These are phyloP conservation scores for Scytalidium lignicola DNA, from an alignment of 2,329 filamentous ascomycete genomes.

Conservation along the genomic window DNA sequence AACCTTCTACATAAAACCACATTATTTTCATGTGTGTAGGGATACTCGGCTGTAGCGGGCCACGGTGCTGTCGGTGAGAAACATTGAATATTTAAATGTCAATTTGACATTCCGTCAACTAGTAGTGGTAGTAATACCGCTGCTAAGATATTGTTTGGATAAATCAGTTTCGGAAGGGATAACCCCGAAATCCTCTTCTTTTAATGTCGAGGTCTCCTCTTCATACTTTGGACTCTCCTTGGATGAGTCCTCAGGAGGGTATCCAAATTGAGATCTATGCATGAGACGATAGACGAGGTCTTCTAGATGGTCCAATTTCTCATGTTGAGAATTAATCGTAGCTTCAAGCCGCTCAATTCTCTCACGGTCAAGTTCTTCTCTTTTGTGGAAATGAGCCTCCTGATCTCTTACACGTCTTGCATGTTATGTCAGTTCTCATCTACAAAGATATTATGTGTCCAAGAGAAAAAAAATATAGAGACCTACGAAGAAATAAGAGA, in stretches of 20 bases:
- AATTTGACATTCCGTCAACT: background rate
- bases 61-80: too few species aligned
- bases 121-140: background rate
- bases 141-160: background rate
- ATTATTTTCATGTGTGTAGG: too few species aligned
- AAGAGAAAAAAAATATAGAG: background rate
- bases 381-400: constrained; percentile 13
- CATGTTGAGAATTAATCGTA: constrained; percentile 15
- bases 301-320: constrained; percentile 19
- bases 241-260: background rate
- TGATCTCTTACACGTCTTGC: constrained; percentile 20
- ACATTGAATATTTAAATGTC: too few species aligned
- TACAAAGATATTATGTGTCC: background rate
- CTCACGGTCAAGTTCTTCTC: constrained; percentile 14
- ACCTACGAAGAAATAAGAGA: constrained; percentile 41
- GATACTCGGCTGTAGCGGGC: too few species aligned
- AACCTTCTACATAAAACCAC: too few species aligned
- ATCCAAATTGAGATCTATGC: constrained; percentile 5
- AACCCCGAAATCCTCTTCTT: background rate
- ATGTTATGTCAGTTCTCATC: background rate
- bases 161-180: background rate
- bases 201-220: background rate
- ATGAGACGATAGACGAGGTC: constrained; percentile 17
- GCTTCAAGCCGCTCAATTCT: constrained; percentile 16
- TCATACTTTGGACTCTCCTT: background rate